A percentile compares a stretch with the other conserved stretches of the same genome.
These are phyloP conservation scores for Malassezia psittaci DNA, from an alignment of 1,284 basidiomycete genomes.

Conservation along the genomic window DNA sequence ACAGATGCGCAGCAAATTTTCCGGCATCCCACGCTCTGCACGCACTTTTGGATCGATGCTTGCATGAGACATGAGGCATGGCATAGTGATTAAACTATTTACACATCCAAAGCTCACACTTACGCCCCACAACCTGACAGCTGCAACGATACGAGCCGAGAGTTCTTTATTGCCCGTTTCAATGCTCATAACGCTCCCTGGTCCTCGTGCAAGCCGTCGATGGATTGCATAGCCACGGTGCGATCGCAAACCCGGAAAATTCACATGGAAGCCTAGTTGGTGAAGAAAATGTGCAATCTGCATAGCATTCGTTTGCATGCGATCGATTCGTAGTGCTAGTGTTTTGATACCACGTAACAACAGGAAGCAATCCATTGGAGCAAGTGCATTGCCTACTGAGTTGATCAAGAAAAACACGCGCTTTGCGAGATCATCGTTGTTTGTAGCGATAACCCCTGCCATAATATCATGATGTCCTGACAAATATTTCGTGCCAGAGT, in stretches of 20 bases:
- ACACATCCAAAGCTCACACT: conserved; percentile 96
- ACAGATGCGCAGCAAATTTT: conserved; percentile 93
- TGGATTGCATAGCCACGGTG: conserved; percentile 82
- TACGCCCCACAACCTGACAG: conserved; percentile 89
- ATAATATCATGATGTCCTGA: conserved; percentile 98
- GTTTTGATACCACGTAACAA: conserved; percentile 93
- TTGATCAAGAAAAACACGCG: conserved; percentile 86
- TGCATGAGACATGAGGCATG: conserved; percentile 97
- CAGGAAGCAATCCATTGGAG: conserved; percentile 72
- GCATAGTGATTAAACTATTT: conserved; percentile 98
- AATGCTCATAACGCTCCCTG: conserved; percentile 89
- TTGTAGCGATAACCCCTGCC: conserved; percentile 66
- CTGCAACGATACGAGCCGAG: conserved; percentile 84
- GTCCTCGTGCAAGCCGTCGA: conserved; percentile 64
- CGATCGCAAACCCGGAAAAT: conserved; percentile 79
- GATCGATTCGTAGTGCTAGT: conserved; percentile 88
- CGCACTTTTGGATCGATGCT: conserved; percentile 89
- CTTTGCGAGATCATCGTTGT: conserved; percentile 79
- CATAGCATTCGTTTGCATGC: conserved; percentile 74
- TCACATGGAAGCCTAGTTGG: conserved; percentile 76
- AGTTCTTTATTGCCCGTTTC: conserved; percentile 81
- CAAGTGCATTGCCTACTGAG: conserved; percentile 89
- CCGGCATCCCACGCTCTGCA: conserved; percentile 84
- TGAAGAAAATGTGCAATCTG: conserved; percentile 79
- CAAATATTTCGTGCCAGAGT: conserved; percentile 95